phyloP scores from a whole-genome alignment of 306 rosid genomes.

The Ochetophila trinervis region DNA sequence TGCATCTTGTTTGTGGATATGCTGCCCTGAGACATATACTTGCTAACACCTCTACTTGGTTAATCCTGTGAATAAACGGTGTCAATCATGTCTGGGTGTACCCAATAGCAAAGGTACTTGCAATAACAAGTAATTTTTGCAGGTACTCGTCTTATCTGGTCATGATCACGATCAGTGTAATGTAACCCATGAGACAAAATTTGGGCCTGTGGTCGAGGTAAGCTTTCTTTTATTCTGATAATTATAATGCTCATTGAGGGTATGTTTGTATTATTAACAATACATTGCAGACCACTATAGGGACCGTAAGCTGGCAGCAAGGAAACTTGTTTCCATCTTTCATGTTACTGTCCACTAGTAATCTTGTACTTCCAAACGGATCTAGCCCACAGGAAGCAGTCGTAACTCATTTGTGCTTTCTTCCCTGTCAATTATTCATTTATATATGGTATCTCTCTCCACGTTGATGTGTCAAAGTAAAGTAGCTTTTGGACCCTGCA shows the following conservation, averaged over 20 bases:
- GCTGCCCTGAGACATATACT: slow-evolving; percentile 13
- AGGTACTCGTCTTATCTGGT: slow-evolving; percentile 72
- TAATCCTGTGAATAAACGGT: background rate
- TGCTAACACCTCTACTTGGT: background rate
- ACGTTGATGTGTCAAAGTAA: background rate
- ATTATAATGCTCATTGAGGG: slow-evolving; percentile 17
- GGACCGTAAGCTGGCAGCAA: slow-evolving; percentile 88
- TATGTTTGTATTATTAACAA: slow-evolving; percentile 33
- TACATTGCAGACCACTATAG: slow-evolving; percentile 74
- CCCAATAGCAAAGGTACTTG: background rate
- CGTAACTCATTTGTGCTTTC: slow-evolving; percentile 61
- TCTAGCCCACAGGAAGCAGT: slow-evolving; percentile 44
- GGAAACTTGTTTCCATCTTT: slow-evolving; percentile 83
- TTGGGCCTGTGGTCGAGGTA: slow-evolving; percentile 66
- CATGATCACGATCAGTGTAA: slow-evolving; percentile 92
- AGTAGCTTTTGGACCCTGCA: background rate
- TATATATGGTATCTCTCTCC: slow-evolving; percentile 56
- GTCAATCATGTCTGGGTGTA: slow-evolving; percentile 6
- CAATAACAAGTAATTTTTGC: slow-evolving; percentile 29
- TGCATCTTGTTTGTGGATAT: slow-evolving; percentile 21
- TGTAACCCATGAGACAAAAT: slow-evolving; percentile 47
- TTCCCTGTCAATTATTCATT: slow-evolving; percentile 64
- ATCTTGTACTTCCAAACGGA: slow-evolving; percentile 43
- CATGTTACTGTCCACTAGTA: slow-evolving; percentile 65
- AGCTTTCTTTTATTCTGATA: slow-evolving; percentile 23